Evolutionary conservation across 441 rosid species (phyloP), one percentile per base, ranked within the genome.

Genomic region (Corymbia calophylla): DNA sequence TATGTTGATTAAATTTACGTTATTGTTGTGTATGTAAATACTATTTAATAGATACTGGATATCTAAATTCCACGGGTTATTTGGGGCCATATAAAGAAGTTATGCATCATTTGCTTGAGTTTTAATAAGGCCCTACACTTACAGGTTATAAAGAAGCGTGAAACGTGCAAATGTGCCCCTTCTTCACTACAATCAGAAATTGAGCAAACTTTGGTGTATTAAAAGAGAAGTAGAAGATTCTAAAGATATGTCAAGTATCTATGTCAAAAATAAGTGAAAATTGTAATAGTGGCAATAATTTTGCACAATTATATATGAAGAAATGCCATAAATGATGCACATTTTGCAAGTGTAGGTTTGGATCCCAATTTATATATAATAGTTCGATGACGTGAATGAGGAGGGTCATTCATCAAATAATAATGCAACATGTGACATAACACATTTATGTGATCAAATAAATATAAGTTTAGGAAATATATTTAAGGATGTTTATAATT

Each of bases 291-390:
- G 7, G 3, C 10, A 25, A 58, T 58, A 0, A 58, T 13, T 58
- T 58, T 58, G 3, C 64, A 58, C 25, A 58, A 58, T 58, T 58
- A 58, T 13, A 25, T 5, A 25, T 25, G 6, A 58, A 58, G 6
- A 58, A 58, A 58, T 58, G 11, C 1, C 3, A 1, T 58, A 3
- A 3, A 13, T 0, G 14, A 58, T 58, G 14, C 0, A 0, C 5
- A 25, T 60, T 60, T 60, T 60, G 66, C 66, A 27, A 60, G 8
- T 25, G 8, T 60, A 60, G 8, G 27, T 25, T 60, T 0, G 31
- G 3, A 60, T 27, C 27, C 16, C 3, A 60, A 10, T 27, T 12
- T 27, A 27, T 25, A 56, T 56, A 56, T 58, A 58, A 2, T 25
- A 14, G 7, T 58, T 3, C 1, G 6, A 58, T 58, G 2, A 25